These are phyloP conservation scores for Torulaspora maleeae DNA, from an alignment of 805 yeast genomes.

Conservation along the genomic window DNA sequence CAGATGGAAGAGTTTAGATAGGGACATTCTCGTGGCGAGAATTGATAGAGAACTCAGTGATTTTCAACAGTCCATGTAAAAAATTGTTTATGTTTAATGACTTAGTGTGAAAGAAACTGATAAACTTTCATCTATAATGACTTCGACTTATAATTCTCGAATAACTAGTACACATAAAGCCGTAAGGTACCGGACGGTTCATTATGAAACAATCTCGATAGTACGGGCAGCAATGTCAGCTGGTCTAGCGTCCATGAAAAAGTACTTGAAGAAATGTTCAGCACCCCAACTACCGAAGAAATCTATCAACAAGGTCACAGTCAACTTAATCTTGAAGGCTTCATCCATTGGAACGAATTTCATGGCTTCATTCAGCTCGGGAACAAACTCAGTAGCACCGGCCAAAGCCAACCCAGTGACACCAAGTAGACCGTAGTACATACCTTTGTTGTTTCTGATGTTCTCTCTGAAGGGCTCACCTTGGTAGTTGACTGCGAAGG, in stretches of 20 bases:
- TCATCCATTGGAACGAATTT: slow-evolving; percentile 81
- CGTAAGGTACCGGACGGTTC: neutral
- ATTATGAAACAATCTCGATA: slow-evolving; percentile 4
- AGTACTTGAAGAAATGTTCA: slow-evolving; percentile 74
- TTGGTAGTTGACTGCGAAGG: slow-evolving; percentile 96
- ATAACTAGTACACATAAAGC: neutral
- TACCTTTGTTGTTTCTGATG: slow-evolving; percentile 85
- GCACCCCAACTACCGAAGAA: slow-evolving; percentile 69
- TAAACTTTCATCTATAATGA: slow-evolving; percentile 5
- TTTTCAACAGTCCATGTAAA: neutral
- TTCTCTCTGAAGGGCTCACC: slow-evolving; percentile 95
- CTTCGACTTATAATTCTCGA: neutral
- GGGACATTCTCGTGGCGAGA: slow-evolving; percentile 9
- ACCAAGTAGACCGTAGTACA: slow-evolving; percentile 92
- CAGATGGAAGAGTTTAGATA: slow-evolving; percentile 27
- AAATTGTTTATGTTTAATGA: neutral
- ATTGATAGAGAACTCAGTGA: slow-evolving; percentile 4
- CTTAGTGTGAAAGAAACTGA: neutral
- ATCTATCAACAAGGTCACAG: slow-evolving; percentile 68
- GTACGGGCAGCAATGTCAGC: slow-evolving; percentile 70
- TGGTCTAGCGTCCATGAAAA: slow-evolving; percentile 87
- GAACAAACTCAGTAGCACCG: slow-evolving; percentile 91
- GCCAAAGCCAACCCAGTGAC: slow-evolving; percentile 84
- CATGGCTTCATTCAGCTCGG: slow-evolving; percentile 90
- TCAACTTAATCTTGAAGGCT: slow-evolving; percentile 71